Conservation (phyloP, 352 stramenopile species). For the Lagenidium giganteum region DNA sequence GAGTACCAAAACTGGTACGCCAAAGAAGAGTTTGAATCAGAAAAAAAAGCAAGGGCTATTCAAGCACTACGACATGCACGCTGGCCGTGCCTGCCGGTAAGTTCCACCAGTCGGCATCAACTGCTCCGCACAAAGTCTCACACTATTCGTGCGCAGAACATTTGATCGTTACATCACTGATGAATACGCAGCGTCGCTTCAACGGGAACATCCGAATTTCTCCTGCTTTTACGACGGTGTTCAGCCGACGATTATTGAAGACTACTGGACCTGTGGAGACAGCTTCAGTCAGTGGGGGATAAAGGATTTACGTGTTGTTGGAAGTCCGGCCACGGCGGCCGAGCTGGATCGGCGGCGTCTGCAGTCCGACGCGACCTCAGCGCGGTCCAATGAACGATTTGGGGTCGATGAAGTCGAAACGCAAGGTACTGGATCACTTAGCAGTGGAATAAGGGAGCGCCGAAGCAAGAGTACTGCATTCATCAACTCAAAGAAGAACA, state of each 20-base stretch:
- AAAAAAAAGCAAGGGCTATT: slow-evolving; percentile 66
- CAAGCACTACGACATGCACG: slow-evolving; percentile 48
- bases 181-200: slow-evolving; percentile 47
- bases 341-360: slow-evolving; percentile 34
- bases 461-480: slow-evolving; percentile 72
- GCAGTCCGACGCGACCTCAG: slow-evolving; percentile 24
- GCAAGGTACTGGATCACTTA: no score
- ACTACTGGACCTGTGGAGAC: slow-evolving; percentile 65
- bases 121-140: no score
- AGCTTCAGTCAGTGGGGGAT: slow-evolving; percentile 57
- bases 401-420: no score
- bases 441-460: slow-evolving; percentile 24
- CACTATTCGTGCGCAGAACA: no score
- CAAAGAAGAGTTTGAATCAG: slow-evolving; percentile 39
- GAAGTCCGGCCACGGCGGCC: slow-evolving; percentile 14
- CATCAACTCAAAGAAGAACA: slow-evolving; percentile 24
- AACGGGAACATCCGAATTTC: slow-evolving; percentile 49
- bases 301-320: slow-evolving; percentile 39
- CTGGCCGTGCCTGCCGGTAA: slow-evolving; percentile 42
- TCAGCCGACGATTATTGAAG: slow-evolving; percentile 25
- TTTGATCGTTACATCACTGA: slow-evolving; percentile 67
- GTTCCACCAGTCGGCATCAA: no score
- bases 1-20: slow-evolving; percentile 25
- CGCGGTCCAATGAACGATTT: not conserved
- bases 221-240: slow-evolving; percentile 56